Evolutionary conservation across 768 basidiomycete genomes (phyloP), one percentile per base, ranked within the genome.

Genomic region (Mycena chlorophos): DNA sequence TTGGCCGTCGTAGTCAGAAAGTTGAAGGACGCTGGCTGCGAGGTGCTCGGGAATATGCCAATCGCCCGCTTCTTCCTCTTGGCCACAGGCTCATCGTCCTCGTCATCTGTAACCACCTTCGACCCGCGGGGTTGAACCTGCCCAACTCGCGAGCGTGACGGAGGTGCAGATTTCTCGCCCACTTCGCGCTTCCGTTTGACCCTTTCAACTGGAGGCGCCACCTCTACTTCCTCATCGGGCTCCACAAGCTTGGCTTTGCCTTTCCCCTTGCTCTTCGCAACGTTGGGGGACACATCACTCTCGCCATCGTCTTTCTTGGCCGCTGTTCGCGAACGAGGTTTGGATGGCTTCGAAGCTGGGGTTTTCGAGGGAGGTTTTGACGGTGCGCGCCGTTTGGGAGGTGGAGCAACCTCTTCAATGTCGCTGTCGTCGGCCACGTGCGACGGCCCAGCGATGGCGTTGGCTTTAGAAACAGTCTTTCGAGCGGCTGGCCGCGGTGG

Each of bases 31-130:
- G 75, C 70, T 17, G 68, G 57, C 17, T 76, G 73, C 53, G 76
- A 70, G 30, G 73, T 71, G 23, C 69, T 51, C 4, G 74, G 72
- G 63, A 86, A 86, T n/a, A 87, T 61, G 56, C 84, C 83, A 51
- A 89, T 82, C 70, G 84, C 88, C 58, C 86, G 79, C 63, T 83
- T 87, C 71, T 87, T 88, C 74, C 86, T 87, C 71, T 82, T 85
- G 16, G 71, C 78, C 8, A 55, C 71, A 34, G 62, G 48, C 29
- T 68, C 70, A 22, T 66, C 66, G 22, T 57, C 68, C 13, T 67
- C 64, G n/a, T 58, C 68, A 49, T 68, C 64, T 16, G 56, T 58
- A 30, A 56, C 38, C 25, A 63, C 29, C 8, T 54, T 49, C 28
- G 61, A 54, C 20, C 60, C 62, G 2, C 61, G 57, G 4, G 62